Base-by-base conservation (phyloP, 805 yeast genomes). In the Yamadazyma laniorum region DNA sequence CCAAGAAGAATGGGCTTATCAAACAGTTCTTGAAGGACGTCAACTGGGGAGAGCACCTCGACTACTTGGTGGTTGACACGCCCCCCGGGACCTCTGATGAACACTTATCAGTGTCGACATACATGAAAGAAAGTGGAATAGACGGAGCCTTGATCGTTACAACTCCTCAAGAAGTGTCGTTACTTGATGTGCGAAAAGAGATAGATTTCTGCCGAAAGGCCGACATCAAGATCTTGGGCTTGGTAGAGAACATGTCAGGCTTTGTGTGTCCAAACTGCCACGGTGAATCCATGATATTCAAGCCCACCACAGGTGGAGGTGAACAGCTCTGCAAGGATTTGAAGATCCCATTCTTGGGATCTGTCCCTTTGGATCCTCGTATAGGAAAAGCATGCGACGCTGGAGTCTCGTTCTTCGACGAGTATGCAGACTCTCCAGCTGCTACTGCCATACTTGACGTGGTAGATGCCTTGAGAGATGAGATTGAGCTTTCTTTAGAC, bases 51-150 rank as follows among this genome's bases (percentile, higher is more conserved):
- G 73, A 74, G 17, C 62, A 49, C 33, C 62, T 85, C 39, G 97
- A 93, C 59, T 93, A 85, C 53, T 68, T 93, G 48, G 75, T 93
- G 12, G 84, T 93, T 13, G 99, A 93, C 54, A 93, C 99, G 0
- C 99, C 99, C 0, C 99, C 99, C 0, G 99, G 99, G 0, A 93
- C 99, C 0, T 84, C 96, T 0, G 99, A 93, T 61, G 99, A 93
- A 59, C 99, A 93, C 62, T 72, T 93, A 29, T 82, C 95, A 6
- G 90, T 93, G 22, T 86, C 90, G 22, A 81, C 85, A 35, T 90
- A 86, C 55, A 67, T 93, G 75, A 85, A 86, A 52, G 95, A 87
- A 25, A 79, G 84, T 4, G 96, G 96, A 0, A 80, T 93, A 2
- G 97, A 91, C 57, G 99, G 99, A 1, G 99, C 99, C 0, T 69